Conservation (phyloP, 2,329 filamentous ascomycete species). For the Cytospora schulzeri region DNA sequence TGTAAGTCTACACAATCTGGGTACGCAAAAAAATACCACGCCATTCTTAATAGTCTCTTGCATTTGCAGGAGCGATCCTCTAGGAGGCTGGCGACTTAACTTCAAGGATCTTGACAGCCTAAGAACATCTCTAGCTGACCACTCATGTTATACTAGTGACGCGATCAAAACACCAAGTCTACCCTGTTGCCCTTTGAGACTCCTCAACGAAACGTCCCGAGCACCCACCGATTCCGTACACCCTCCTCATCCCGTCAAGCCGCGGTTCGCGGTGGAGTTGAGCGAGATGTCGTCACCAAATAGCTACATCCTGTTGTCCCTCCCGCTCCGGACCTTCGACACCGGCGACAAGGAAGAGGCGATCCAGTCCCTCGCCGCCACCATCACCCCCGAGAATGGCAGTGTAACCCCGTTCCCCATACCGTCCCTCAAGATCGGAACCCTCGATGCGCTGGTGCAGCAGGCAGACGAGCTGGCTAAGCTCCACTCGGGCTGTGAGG, state of each 20-base stretch:
- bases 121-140: background rate
- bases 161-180: constrained; percentile 3
- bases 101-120: background rate
- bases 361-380: constrained; percentile 72
- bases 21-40: background rate
- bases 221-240: background rate
- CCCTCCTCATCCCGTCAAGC: background rate
- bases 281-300: constrained; percentile 45
- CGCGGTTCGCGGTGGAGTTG: constrained; percentile 29
- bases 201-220: background rate
- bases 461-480: constrained; percentile 95
- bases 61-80: background rate
- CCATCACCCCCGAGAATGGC: constrained; percentile 74
- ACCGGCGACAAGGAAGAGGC: constrained; percentile 81
- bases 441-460: constrained; percentile 89
- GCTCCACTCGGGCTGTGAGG: constrained; percentile 77
- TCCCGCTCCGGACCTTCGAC: constrained; percentile 84
- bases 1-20: constrained; percentile 1
- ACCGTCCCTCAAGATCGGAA: constrained; percentile 97
- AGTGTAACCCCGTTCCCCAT: constrained; percentile 77
- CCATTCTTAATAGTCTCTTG: background rate
- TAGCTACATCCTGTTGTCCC: constrained; percentile 86
- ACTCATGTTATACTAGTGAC: constrained; percentile 5
- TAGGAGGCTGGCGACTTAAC: background rate
- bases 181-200: background rate